These are phyloP conservation scores for Claviceps quebecensis DNA, from an alignment of 2,329 filamentous ascomycete genomes.

Conservation along the genomic window DNA sequence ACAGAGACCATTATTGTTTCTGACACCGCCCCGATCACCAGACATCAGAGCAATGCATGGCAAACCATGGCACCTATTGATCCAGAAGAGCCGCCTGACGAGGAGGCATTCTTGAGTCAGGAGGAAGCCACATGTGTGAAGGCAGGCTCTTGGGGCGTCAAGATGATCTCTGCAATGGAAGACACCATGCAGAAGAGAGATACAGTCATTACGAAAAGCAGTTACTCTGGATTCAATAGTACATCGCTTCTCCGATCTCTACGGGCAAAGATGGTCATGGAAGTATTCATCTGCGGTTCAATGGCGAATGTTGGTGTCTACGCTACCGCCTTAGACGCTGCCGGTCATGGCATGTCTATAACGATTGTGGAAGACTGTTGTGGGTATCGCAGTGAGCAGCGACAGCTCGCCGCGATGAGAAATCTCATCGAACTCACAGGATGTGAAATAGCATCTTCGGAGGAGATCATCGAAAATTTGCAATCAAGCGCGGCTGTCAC, in stretches of 20 bases:
- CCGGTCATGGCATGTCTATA: constrained; percentile 73
- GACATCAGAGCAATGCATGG: constrained; percentile 7
- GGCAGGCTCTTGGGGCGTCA: constrained; percentile 29
- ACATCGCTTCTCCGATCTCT: constrained; percentile 62
- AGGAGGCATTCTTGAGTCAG: constrained; percentile 34
- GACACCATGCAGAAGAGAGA: constrained; percentile 33
- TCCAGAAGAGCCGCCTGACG: constrained; percentile 10
- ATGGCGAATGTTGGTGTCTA: constrained; percentile 81
- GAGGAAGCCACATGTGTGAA: constrained; percentile 29
- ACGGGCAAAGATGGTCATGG: constrained; percentile 74
- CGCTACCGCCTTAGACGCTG: constrained; percentile 83
- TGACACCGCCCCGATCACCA: constrained; percentile 16
- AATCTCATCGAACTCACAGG: constrained; percentile 63
- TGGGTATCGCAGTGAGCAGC: constrained; percentile 56
- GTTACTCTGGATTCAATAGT: constrained; percentile 77
- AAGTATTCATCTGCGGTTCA: constrained; percentile 78
- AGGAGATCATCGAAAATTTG: constrained; percentile 36
- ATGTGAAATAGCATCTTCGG: constrained; percentile 47
- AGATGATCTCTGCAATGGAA: constrained; percentile 29
- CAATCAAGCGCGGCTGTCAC: constrained; percentile 7
- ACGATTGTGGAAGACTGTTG: constrained; percentile 81
- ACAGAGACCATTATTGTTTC: constrained; percentile 36
- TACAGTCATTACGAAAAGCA: constrained; percentile 48
- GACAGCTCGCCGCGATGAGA: constrained; percentile 57
- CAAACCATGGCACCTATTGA: neutral